Evolutionary conservation across 768 basidiomycete genomes (phyloP), one percentile per base, ranked within the genome.

Genomic region (Macrolepiota dolichaula): DNA sequence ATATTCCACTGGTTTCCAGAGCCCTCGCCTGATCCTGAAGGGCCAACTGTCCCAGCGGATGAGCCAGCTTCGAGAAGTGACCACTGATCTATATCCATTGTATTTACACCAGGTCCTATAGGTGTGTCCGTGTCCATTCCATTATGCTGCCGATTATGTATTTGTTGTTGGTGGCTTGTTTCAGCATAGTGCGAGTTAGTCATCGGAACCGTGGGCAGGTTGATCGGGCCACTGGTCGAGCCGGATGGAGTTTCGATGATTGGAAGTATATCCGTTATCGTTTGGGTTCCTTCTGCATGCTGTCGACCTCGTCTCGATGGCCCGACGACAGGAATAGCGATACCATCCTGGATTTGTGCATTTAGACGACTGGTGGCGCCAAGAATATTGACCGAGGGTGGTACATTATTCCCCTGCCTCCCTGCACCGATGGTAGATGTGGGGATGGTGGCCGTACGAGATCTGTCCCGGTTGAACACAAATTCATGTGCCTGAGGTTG

Each of bases 171-270:
- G 67, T 90, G 89, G 2, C 88, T 89, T 62, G 90, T 87, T 69
- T 92, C 91, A 4, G 89, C 88, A 63, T 81, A 90, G 65, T 87
- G 80, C 54, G 89, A 79, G 66, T 91, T 90, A 24, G 88, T 89
- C 15, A 88, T 91, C 69, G 85, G 72, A 17, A 83, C 80, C 46
- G 87, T 86, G 62, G 79, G 29, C 29, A 32, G 29, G 0, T 78
- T 73, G n/a, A 74, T n/a, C 10, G 19, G 57, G 25, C 57, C 50
- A 6, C 85, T 75, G 5, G 86, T 86, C 17, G 88, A 87, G 22
- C 74, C 73, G 29, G 82, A 81, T 2, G 80, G 55, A 5, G 63
- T 76, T 68, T 90, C 89, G 2, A 89, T 74, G 47, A 90, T 80
- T 4, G 88, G 88, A 15, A 83, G 69, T n/a, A 75, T 72, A 64